Evolutionary conservation across 192 early-diverging fungal species (phyloP).

Genomic region (Backusella australiensis): DNA sequence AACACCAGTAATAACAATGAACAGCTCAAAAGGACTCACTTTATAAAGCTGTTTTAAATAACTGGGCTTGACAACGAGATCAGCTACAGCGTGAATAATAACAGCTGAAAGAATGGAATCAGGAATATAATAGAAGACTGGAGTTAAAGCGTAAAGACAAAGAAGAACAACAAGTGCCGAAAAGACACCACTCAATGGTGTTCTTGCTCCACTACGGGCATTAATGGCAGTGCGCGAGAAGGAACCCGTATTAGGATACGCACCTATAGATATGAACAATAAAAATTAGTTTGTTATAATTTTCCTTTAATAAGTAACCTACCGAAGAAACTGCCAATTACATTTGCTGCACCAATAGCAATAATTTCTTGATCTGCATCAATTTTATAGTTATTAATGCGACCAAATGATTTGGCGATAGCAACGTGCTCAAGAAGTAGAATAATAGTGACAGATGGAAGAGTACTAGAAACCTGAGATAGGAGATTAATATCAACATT

Average conservation of each 20-base stretch:
- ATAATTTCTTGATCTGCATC: conserved; percentile 87
- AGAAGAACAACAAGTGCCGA: conserved; percentile 77
- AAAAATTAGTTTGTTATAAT: background rate
- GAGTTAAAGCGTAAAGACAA: conserved; percentile 71
- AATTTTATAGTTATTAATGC: conserved; percentile 77
- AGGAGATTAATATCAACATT: conserved; percentile 50
- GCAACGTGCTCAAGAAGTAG: conserved; percentile 88
- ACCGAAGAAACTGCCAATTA: conserved; percentile 78
- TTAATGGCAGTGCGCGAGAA: conserved; percentile 92
- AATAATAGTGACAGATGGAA: conserved; percentile 69
- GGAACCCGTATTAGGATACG: conserved; percentile 84
- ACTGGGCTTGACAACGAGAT: conserved; percentile 59
- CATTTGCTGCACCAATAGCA: conserved; percentile 76
- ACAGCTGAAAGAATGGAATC: conserved; percentile 72
- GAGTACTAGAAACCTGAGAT: conserved; percentile 45
- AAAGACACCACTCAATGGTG: conserved; percentile 73
- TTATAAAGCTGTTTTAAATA: conserved; percentile 58
- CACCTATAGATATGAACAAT: conserved; percentile 11
- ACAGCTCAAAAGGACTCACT: conserved; percentile 53
- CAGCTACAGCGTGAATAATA: conserved; percentile 79
- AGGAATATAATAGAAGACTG: conserved; percentile 80
- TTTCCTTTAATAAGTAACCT: conserved; percentile 28
- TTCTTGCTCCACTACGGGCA: conserved; percentile 74
- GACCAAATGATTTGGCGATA: conserved; percentile 86
- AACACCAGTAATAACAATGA: conserved; percentile 43